Base-by-base conservation (phyloP, 2,329 filamentous ascomycete genomes). In the Paracoccidioides lutzii region DNA sequence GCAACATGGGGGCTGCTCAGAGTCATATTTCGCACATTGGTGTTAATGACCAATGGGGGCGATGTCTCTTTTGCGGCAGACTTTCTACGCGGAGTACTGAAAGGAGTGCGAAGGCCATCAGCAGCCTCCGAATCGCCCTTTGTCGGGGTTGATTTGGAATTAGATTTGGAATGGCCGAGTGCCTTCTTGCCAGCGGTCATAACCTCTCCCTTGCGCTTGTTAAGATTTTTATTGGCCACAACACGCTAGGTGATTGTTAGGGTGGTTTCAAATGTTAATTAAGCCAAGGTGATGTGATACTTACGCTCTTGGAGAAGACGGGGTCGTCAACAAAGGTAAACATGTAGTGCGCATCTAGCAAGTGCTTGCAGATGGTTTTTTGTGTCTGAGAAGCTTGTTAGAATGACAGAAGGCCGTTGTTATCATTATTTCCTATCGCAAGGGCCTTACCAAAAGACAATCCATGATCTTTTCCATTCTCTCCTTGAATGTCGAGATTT, bases 351-450 rank as follows among this genome's bases (percentile, higher is more conserved):
- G 66, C 59, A 50, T 71, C 70, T 14, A 71, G 57, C 9, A 73
- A 58, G 53, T 71, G 70, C 54, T 71, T 71, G 65, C 69, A 72
- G 37, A 73, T 68, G 0, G 69, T 68, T 59, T 73, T 73, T 35
- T 66, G 67, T 7, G 56, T 59, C 59, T 65, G 38, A n/a, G 5
- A 40, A 37, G 15, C 0, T 30, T 15, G 35, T 56, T 28, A 59
- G 52, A 9, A 44, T 49, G n/a, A 32, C 35, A 30, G n/a, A 33
- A 30, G 43, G n/a, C 28, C 15, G n/a, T 37, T 5, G 10, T 33
- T 33, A n/a, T 48, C 30, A 38, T 38, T 12, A 12, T 38, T 38
- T 38, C 22, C 22, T 22, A 22, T 1, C 2, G 38, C 8, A 5
- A 15, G 22, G 33, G 41, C 30, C 40, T 43, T 58, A 65, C 62